Conservation (phyloP, 352 stramenopile genomes). For the Pythium periplocum region DNA sequence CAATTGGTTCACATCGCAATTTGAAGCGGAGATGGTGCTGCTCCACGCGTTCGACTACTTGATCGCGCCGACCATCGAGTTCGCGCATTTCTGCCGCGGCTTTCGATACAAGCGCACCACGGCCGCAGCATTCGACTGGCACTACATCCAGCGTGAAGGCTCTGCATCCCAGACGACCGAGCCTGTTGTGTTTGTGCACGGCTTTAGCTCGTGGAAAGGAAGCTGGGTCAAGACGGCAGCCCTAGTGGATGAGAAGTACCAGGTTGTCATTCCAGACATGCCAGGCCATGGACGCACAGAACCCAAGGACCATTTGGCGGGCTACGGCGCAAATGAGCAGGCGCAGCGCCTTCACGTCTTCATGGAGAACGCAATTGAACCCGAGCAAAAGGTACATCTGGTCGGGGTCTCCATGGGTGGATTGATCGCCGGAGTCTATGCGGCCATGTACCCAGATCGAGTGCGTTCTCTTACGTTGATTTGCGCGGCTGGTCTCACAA, state of each 20-base stretch:
- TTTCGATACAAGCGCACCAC: constrained; percentile 39
- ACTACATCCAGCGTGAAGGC: constrained; percentile 56
- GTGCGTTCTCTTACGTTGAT: constrained; percentile 64
- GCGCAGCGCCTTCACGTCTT: constrained; percentile 53
- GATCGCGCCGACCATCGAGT: constrained; percentile 36
- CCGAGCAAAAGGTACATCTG: constrained; percentile 56
- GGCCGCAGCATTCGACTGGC: constrained; percentile 60
- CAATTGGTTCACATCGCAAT: no score
- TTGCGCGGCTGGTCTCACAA: constrained; percentile 63
- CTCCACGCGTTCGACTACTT: constrained; percentile 17
- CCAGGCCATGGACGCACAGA: constrained; percentile 58
- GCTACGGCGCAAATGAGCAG: constrained; percentile 51
- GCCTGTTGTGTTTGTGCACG: constrained; percentile 61
- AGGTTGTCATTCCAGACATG: constrained; percentile 64
- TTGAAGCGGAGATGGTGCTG: constrained; percentile 16
- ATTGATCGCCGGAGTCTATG: constrained; percentile 66
- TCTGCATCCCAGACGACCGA: constrained; percentile 35
- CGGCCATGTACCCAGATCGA: constrained; percentile 47
- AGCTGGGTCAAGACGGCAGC: constrained; percentile 52
- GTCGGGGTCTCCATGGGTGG: constrained; percentile 77
- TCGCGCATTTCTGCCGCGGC: constrained; percentile 44
- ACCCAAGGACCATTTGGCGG: constrained; percentile 31
- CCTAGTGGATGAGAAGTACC: constrained; percentile 43
- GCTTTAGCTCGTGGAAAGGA: constrained; percentile 69
- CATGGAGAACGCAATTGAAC: constrained; percentile 38